Evolutionary conservation across 1,139 yeast genomes (phyloP).

Genomic region (Wickerhamomyces sp.): DNA sequence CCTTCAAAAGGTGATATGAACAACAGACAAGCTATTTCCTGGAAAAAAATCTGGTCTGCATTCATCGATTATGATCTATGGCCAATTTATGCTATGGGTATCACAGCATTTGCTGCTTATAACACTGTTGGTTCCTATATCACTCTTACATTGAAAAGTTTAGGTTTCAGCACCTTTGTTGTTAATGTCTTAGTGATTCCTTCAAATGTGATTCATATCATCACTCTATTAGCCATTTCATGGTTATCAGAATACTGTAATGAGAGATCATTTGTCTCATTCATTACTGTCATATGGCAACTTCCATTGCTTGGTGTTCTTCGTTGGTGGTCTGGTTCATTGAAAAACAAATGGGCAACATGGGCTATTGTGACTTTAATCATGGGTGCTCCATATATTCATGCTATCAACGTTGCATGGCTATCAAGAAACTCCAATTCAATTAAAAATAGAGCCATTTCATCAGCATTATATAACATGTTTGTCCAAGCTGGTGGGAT

Average conservation of each 20-base stretch:
- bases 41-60: slow-evolving; percentile 35
- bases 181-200: slow-evolving; percentile 53
- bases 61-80: slow-evolving; percentile 49
- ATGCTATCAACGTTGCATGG: slow-evolving; percentile 56
- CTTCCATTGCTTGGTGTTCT: slow-evolving; percentile 37
- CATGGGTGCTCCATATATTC: slow-evolving; percentile 39
- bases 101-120: slow-evolving; percentile 39
- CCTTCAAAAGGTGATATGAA: slow-evolving; percentile 67
- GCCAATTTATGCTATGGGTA: slow-evolving; percentile 51
- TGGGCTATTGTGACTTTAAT: slow-evolving; percentile 42
- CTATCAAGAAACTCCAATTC: slow-evolving; percentile 56
- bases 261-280: slow-evolving; percentile 31
- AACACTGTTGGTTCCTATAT: slow-evolving; percentile 37
- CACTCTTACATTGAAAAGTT: slow-evolving; percentile 37
- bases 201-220: slow-evolving; percentile 33
- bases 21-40: slow-evolving; percentile 50
- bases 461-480: slow-evolving; percentile 63
- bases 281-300: slow-evolving; percentile 37
- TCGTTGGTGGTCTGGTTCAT: slow-evolving; percentile 45
- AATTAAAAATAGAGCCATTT: slow-evolving; percentile 51
- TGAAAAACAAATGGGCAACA: slow-evolving; percentile 43
- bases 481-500: slow-evolving; percentile 53
- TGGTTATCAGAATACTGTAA: slow-evolving; percentile 38
- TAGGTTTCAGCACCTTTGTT: slow-evolving; percentile 41
- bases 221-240: slow-evolving; percentile 35